Evolutionary conservation across 805 yeast species (phyloP).

Genomic region (Metschnikowia drakensbergensis): DNA sequence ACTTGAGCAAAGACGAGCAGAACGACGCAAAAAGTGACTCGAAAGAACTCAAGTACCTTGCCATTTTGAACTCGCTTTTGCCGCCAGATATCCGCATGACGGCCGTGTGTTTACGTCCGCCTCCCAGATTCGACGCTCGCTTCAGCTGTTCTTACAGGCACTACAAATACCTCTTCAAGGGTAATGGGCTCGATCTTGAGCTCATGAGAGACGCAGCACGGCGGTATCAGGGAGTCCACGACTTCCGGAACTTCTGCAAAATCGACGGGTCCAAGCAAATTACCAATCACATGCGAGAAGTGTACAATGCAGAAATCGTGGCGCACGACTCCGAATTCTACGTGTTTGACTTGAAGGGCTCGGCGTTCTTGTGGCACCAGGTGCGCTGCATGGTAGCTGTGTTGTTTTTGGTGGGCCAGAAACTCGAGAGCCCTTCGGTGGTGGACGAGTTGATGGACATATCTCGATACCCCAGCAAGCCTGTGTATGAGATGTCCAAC

Average conservation of each 20-base stretch:
- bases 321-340: conserved; percentile 44
- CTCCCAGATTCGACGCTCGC: conserved; percentile 80
- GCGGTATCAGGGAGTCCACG: conserved; percentile 69
- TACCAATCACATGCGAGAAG: conserved; percentile 65
- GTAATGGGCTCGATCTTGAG: conserved; percentile 54
- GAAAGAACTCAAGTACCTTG: conserved; percentile 71
- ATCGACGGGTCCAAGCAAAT: conserved; percentile 93
- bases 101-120: conserved; percentile 79
- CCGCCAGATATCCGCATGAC: conserved; percentile 85
- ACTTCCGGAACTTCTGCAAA: conserved; percentile 92
- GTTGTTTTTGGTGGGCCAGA: conserved; percentile 76
- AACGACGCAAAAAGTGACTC: conserved; percentile 50
- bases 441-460: conserved; percentile 59
- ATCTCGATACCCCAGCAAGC: conserved; percentile 57
- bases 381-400: conserved; percentile 93
- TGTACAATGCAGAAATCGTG: conserved; percentile 50
- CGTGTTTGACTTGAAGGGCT: conserved; percentile 75
- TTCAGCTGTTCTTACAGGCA: conserved; percentile 87
- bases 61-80: conserved; percentile 67
- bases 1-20: conserved; percentile 61
- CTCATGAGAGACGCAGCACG: conserved; percentile 67
- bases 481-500: conserved; percentile 83
- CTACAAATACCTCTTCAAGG: conserved; percentile 74
- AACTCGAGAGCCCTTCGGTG: conserved; percentile 57
- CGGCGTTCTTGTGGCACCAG: conserved; percentile 97